Percentiles rank a stretch among this genome's conserved stretches.
Evolutionary conservation across 305 asterid genomes (phyloP).

Genomic region (Solanum hybrid): DNA sequence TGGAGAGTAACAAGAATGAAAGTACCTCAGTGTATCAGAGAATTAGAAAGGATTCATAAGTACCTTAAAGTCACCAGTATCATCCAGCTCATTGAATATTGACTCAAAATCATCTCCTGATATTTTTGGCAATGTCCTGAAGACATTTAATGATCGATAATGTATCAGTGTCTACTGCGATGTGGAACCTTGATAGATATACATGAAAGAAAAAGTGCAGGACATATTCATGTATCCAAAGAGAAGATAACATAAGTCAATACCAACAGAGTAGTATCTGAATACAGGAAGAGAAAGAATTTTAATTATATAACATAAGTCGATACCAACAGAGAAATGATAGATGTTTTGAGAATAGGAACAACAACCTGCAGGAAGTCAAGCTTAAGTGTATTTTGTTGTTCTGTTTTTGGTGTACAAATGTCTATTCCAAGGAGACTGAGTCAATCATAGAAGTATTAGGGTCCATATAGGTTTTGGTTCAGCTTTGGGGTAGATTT

Average conservation of each 20-base stretch:
- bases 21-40: background rate
- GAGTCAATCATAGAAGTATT: background rate
- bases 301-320: background rate
- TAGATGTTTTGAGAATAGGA: background rate
- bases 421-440: background rate
- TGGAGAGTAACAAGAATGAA: background rate
- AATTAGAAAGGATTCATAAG: background rate
- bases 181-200: background rate
- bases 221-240: background rate
- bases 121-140: slow-evolving; percentile 85
- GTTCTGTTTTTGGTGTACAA: background rate
- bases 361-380: background rate
- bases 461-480: background rate
- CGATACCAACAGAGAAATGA: background rate
- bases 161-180: background rate
- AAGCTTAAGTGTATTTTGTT: background rate
- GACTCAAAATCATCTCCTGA: slow-evolving; percentile 84
- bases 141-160: background rate
- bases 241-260: background rate
- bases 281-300: background rate
- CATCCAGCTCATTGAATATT: slow-evolving; percentile 89
- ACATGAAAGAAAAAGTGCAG: background rate
- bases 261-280: background rate
- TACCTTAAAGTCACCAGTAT: slow-evolving; percentile 83
- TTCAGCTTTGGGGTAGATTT: background rate